Evolutionary conservation across 345 rosid genomes (phyloP).

Genomic region (Eucalyptus regnans): DNA sequence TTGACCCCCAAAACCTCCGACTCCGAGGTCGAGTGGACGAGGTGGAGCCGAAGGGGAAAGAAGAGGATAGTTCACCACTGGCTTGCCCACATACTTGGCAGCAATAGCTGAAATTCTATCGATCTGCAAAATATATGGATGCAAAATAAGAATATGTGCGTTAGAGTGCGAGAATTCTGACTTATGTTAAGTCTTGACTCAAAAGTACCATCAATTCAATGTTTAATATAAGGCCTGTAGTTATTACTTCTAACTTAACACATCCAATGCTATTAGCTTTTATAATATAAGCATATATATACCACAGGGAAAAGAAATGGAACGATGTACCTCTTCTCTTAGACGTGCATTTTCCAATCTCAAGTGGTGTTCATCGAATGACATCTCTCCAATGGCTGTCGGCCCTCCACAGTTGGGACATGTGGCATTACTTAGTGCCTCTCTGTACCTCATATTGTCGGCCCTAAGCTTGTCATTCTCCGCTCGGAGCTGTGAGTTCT

Average conservation of each 20-base stretch:
- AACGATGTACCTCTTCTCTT: slow-evolving; percentile 68
- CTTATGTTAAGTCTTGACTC: neutral
- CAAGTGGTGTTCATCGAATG: slow-evolving; percentile 88
- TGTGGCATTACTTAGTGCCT: slow-evolving; percentile 81
- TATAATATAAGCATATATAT: neutral
- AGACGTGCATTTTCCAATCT: slow-evolving; percentile 80
- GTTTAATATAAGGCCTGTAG: neutral
- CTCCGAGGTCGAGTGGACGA: slow-evolving; percentile 66
- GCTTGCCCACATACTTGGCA: slow-evolving; percentile 94
- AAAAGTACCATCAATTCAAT: neutral
- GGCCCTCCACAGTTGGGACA: slow-evolving; percentile 98
- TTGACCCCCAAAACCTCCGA: slow-evolving; percentile 33
- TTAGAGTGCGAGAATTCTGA: neutral
- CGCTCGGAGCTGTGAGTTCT: slow-evolving; percentile 63
- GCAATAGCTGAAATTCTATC: slow-evolving; percentile 88
- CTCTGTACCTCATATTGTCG: slow-evolving; percentile 82
- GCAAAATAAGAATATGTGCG: neutral
- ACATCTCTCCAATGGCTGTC: slow-evolving; percentile 88
- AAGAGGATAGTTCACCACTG: slow-evolving; percentile 64
- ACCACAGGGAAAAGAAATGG: neutral
- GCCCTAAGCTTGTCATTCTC: slow-evolving; percentile 89
- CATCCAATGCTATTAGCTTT: neutral
- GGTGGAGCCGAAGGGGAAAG: slow-evolving; percentile 47
- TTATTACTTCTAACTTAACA: neutral
- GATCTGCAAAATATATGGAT: slow-evolving; percentile 22